phyloP scores from a whole-genome alignment of 1,284 basidiomycete species.

The Xerocomus minutiporus region DNA sequence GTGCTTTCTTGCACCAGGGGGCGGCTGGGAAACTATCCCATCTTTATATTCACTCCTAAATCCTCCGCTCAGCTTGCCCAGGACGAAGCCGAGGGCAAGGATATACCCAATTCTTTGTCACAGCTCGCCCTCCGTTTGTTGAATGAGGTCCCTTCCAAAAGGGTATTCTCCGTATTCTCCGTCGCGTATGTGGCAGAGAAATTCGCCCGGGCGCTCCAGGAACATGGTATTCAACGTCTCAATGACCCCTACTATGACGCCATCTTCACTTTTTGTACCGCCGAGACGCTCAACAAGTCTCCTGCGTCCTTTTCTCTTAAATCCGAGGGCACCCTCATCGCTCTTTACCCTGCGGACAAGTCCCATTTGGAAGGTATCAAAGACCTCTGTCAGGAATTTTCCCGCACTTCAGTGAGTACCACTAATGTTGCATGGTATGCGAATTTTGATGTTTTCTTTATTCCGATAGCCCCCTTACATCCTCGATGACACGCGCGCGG shows the following conservation, averaged over 20 bases:
- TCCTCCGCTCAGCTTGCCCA: slow-evolving; percentile 29
- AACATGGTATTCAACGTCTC: slow-evolving; percentile 27
- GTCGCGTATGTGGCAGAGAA: slow-evolving; percentile 42
- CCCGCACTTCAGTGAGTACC: slow-evolving; percentile 49
- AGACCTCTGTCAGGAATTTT: slow-evolving; percentile 51
- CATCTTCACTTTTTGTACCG: slow-evolving; percentile 52
- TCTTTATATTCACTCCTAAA: slow-evolving; percentile 48
- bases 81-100: slow-evolving; percentile 15
- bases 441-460: slow-evolving; percentile 2
- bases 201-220: slow-evolving; percentile 45
- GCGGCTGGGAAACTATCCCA: slow-evolving; percentile 50
- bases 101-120: slow-evolving; percentile 35
- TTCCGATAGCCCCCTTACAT: slow-evolving; percentile 48
- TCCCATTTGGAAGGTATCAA: slow-evolving; percentile 45
- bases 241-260: slow-evolving; percentile 59
- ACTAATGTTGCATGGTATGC: background rate
- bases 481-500: slow-evolving; percentile 40
- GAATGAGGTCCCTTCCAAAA: slow-evolving; percentile 27
- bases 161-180: slow-evolving; percentile 68
- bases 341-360: slow-evolving; percentile 41
- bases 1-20: slow-evolving; percentile 56
- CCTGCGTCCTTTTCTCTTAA: slow-evolving; percentile 20
- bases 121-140: slow-evolving; percentile 35
- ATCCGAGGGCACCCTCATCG: slow-evolving; percentile 26
- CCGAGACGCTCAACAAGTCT: slow-evolving; percentile 36